A percentile compares a stretch with the other conserved stretches of the same genome.
Conservation (phyloP, 177 flowering plant genomes). For the Tripterygium wilfordii region DNA sequence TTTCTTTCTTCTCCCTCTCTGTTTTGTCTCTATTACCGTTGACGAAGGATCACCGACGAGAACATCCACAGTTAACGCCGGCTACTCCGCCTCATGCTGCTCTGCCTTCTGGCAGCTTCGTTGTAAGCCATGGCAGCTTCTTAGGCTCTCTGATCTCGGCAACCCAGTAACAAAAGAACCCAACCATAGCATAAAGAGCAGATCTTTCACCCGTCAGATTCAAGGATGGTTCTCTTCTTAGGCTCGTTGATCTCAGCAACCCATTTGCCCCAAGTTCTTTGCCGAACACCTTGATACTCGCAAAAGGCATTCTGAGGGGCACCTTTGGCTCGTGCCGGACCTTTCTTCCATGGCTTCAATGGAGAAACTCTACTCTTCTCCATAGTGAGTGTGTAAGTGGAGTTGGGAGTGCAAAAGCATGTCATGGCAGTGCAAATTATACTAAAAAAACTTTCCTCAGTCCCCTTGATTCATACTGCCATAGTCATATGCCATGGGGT, state of each 20-base stretch:
- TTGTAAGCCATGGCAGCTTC: conserved; percentile 99
- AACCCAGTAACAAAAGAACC: conserved; percentile 94
- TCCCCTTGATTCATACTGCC: too few species aligned
- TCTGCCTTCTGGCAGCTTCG: conserved; percentile 80
- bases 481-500: too few species aligned
- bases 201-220: too few species aligned
- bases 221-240: conserved; percentile 84
- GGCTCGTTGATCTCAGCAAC: conserved; percentile 98
- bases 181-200: conserved; percentile 95
- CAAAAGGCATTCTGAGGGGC: conserved; percentile 92
- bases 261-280: conserved; percentile 99
- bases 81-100: too few species aligned
- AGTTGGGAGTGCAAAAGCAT: conserved; percentile 9
- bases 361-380: conserved; percentile 50
- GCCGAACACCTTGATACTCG: conserved; percentile 87
- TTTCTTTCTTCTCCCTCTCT: too few species aligned
- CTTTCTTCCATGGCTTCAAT: conserved; percentile 91
- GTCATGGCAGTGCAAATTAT: too few species aligned
- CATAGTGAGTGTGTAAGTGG: conserved; percentile 28
- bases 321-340: conserved; percentile 94
- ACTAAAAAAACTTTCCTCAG: too few species aligned
- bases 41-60: too few species aligned
- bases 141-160: too few species aligned
- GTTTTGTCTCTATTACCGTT: too few species aligned
- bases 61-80: too few species aligned